Percentiles rank a stretch among this genome's conserved stretches.
Evolutionary conservation across 306 rosid species (phyloP).

Genomic region (Dalbergia cochinchinensis): DNA sequence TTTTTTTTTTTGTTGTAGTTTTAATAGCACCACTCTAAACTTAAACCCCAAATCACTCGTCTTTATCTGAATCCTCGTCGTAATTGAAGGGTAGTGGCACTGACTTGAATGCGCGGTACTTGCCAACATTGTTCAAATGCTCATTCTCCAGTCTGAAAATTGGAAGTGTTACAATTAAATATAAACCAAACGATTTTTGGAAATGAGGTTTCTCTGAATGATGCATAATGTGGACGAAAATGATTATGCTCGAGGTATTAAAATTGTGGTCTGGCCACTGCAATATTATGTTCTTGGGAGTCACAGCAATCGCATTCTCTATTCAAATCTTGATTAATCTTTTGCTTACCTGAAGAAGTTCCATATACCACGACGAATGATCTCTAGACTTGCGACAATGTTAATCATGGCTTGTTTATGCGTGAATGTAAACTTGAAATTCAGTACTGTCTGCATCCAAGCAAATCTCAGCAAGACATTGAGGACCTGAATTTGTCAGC

Average conservation of each 20-base stretch:
- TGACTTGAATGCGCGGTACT: slow-evolving; percentile 78
- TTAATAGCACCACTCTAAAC: too few relatives aligned
- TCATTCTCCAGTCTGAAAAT: slow-evolving; percentile 74
- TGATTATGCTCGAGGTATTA: background rate
- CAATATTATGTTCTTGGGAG: background rate
- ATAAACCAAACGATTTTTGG: background rate
- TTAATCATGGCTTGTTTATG: slow-evolving; percentile 57
- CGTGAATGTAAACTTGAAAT: slow-evolving; percentile 51
- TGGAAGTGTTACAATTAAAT: background rate
- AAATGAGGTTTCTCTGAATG: background rate
- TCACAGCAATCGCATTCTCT: background rate
- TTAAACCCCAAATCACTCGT: slow-evolving; percentile 39
- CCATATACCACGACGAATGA: slow-evolving; percentile 82
- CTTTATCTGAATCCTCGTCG: slow-evolving; percentile 66
- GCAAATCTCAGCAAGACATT: slow-evolving; percentile 80
- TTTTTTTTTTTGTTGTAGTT: too few relatives aligned
- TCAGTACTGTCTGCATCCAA: slow-evolving; percentile 69
- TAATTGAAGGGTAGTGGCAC: slow-evolving; percentile 82
- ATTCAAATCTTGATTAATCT: background rate
- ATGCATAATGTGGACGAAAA: background rate
- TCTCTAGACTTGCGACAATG: slow-evolving; percentile 66
- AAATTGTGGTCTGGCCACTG: background rate
- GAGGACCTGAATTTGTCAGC: slow-evolving; percentile 55
- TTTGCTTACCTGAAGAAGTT: slow-evolving; percentile 69
- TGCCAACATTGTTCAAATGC: slow-evolving; percentile 85